Conservation (phyloP, 805 yeast species). For the Torulaspora delbrueckii region DNA sequence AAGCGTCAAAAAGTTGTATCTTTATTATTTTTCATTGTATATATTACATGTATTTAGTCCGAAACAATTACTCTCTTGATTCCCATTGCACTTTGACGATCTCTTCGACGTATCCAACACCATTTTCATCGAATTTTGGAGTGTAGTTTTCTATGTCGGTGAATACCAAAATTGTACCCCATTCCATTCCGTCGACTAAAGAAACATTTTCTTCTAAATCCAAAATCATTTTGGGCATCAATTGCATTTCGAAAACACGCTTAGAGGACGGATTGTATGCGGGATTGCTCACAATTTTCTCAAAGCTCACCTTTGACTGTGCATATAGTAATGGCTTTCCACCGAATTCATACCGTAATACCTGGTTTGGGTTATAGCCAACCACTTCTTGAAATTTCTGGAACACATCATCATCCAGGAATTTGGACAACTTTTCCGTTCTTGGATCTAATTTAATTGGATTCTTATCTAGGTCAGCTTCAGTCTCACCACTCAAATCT, state of each 20-base stretch:
- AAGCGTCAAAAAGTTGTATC: neutral
- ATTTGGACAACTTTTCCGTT: slow-evolving; percentile 45
- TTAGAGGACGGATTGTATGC: slow-evolving; percentile 54
- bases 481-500: slow-evolving; percentile 40
- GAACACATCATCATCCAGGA: slow-evolving; percentile 71
- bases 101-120: slow-evolving; percentile 78
- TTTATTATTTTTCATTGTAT: slow-evolving; percentile 10
- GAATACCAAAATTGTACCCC: slow-evolving; percentile 90
- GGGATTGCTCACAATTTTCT: slow-evolving; percentile 50
- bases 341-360: slow-evolving; percentile 75
- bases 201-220: slow-evolving; percentile 59
- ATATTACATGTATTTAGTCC: slow-evolving; percentile 4
- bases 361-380: slow-evolving; percentile 80
- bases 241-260: slow-evolving; percentile 76
- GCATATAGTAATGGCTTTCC: slow-evolving; percentile 76
- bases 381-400: slow-evolving; percentile 71
- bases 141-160: slow-evolving; percentile 66
- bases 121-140: slow-evolving; percentile 52
- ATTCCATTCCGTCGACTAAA: slow-evolving; percentile 80
- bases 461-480: slow-evolving; percentile 28
- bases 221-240: slow-evolving; percentile 90
- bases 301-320: slow-evolving; percentile 37
- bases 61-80: slow-evolving; percentile 14
- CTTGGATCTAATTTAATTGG: slow-evolving; percentile 38
- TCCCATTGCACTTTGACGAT: slow-evolving; percentile 90